Evolutionary conservation across 2,329 filamentous ascomycete species (phyloP), one percentile per base, ranked within the genome.

Genomic region (Epichloe festucae): DNA sequence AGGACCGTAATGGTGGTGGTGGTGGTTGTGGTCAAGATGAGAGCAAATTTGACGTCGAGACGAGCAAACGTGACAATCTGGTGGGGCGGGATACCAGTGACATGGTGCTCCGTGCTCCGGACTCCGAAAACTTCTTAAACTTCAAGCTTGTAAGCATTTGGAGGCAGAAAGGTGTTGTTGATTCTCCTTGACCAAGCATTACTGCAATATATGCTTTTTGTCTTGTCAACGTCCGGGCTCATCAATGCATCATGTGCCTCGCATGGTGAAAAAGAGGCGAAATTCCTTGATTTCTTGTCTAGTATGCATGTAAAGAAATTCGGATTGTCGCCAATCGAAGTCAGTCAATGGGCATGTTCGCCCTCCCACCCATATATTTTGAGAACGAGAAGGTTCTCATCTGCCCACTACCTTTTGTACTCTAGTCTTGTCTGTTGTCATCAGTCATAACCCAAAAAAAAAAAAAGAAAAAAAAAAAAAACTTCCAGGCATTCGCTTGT

Each of bases 391-490:
- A 12, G 5, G 31, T 15, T 38, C 23, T 19, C 31, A 12, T 39
- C 21, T 14, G 11, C 23, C n/a, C 5, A 14, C 4, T 17, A 6
- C 14, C 19, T 19, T 40, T 12, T 49, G 40, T 48, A 45, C 46
- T 43, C 44, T 52, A 52, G 46, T 39, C 34, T 40, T 34, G 27
- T 43, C 17, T 36, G 51, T 51, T 47, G 27, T 55, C 34, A 50
- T 56, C 40, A 54, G 48, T 53, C 52, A 48, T 56, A 51, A 49
- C 27, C 8, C 42, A 21, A 34, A 17, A 45, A 21, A 12, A 35
- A 19, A 14, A 17, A 42, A 2, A 19, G 2, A 1, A 21, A 23
- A 23, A 53, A 23, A 50, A 17, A 23, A 38, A 53, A 23, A 50
- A 38, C 21, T 21, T 39, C 46, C n/a, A 54, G 31, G 42, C 45